These are phyloP conservation scores for Colletotrichum sp. DNA, from an alignment of 2,329 filamentous ascomycete genomes.

Conservation along the genomic window DNA sequence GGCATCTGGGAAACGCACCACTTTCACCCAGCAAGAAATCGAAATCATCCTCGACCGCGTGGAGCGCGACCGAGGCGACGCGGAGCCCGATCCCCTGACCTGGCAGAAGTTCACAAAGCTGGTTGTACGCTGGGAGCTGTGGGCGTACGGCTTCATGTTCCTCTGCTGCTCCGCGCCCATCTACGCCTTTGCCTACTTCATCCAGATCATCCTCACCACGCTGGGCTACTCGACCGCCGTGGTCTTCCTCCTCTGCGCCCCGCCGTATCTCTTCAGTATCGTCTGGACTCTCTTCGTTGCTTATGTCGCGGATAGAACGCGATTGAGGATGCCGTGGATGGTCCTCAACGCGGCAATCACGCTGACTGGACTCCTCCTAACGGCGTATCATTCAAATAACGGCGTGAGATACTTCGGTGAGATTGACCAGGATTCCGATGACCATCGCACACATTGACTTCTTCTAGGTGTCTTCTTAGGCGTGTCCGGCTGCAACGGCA, in stretches of 20 bases:
- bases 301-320: not conserved
- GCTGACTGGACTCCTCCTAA: not conserved
- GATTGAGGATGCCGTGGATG: conserved; percentile 31
- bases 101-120: conserved; percentile 32
- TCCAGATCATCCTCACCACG: conserved; percentile 60
- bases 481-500: conserved; percentile 18
- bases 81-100: conserved; percentile 38
- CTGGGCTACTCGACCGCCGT: conserved; percentile 28
- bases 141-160: conserved; percentile 39
- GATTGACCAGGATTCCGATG: accelerated
- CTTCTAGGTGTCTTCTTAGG: conserved; percentile 19
- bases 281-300: not conserved
- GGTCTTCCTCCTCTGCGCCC: conserved; percentile 27
- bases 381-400: conserved; percentile 17
- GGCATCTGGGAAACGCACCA: not conserved
- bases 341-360: conserved; percentile 18
- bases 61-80: conserved; percentile 45
- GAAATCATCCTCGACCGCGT: conserved; percentile 34
- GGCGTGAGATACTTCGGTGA: conserved; percentile 31
- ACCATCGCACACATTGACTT: accelerated
- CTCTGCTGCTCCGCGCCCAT: conserved; percentile 58
- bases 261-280: not conserved
- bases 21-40: conserved; percentile 23
- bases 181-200: conserved; percentile 66
- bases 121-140: conserved; percentile 43